Conservation (phyloP, 805 yeast genomes). For the Wickerhamomyces queroliae region DNA sequence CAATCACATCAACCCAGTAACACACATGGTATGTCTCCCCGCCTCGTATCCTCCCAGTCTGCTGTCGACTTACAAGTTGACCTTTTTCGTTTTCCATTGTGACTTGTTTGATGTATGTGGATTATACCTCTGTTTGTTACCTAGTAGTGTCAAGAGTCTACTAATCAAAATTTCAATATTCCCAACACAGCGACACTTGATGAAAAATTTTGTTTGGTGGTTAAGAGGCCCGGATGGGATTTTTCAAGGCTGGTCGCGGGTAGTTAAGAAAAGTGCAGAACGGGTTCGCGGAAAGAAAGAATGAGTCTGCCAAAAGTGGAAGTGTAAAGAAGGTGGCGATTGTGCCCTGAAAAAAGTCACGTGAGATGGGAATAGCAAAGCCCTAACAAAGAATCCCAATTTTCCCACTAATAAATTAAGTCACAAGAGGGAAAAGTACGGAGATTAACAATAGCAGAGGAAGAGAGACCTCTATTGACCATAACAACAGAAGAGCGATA, state of each 20-base stretch:
- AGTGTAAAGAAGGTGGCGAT: no score
- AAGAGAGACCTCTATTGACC: no score
- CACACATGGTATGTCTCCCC: neutral
- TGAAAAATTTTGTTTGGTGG: conserved; percentile 13
- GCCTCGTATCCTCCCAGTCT: neutral
- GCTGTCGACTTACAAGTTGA: conserved; percentile 81
- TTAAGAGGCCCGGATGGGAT: neutral
- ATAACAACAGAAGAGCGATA: no score
- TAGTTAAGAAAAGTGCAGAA: no score
- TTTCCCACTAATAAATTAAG: no score
- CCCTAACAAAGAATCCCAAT: no score
- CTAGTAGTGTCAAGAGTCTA: neutral
- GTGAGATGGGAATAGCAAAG: no score
- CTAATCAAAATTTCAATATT: neutral
- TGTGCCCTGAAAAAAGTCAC: no score
- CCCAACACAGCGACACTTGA: conserved; percentile 4
- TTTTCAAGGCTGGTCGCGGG: neutral
- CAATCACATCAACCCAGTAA: neutral
- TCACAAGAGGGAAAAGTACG: no score
- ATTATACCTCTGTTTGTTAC: neutral
- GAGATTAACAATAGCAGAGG: no score
- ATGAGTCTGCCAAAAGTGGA: no score
- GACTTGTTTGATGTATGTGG: conserved; percentile 27
- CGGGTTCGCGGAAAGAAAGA: no score
- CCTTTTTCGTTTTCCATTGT: conserved; percentile 99